Percentiles rank a stretch among this genome's conserved stretches.
These are phyloP conservation scores for Rhypophila decipiens DNA, from an alignment of 495 filamentous ascomycete species.

Conservation along the genomic window DNA sequence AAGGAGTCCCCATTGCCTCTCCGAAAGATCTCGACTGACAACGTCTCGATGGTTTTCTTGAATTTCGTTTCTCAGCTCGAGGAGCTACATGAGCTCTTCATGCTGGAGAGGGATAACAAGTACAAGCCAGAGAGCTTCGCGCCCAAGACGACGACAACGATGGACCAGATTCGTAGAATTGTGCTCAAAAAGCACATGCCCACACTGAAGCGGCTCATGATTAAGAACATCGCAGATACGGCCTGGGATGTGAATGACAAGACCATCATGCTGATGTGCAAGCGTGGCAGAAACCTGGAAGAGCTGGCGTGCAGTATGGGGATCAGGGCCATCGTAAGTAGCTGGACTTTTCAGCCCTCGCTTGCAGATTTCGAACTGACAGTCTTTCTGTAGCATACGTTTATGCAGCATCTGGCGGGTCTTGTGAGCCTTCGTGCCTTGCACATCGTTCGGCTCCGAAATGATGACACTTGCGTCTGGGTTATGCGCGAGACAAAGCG, in stretches of 20 bases:
- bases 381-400: conserved; percentile 33
- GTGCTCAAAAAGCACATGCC: conserved; percentile 43
- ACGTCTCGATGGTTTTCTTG: conserved; percentile 48
- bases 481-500: conserved; percentile 43
- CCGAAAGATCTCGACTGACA: conserved; percentile 53
- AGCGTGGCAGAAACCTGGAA: conserved; percentile 37
- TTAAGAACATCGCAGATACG: conserved; percentile 42
- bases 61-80: conserved; percentile 43
- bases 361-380: background rate
- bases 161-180: conserved; percentile 46
- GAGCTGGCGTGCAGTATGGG: conserved; percentile 51
- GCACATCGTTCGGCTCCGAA: conserved; percentile 45
- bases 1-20: conserved; percentile 41
- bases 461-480: conserved; percentile 43
- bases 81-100: conserved; percentile 47
- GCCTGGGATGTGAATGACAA: conserved; percentile 51
- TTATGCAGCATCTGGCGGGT: conserved; percentile 44
- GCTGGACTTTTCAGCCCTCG: background rate
- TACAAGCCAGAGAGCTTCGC: conserved; percentile 44
- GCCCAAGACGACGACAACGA: conserved; percentile 36
- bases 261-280: conserved; percentile 41
- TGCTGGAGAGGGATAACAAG: conserved; percentile 49
- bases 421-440: conserved; percentile 45
- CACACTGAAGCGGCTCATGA: conserved; percentile 38
- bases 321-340: conserved; percentile 44